Evolutionary conservation across 2,329 filamentous ascomycete species (phyloP).

Genomic region (Stachybotrys elegans): DNA sequence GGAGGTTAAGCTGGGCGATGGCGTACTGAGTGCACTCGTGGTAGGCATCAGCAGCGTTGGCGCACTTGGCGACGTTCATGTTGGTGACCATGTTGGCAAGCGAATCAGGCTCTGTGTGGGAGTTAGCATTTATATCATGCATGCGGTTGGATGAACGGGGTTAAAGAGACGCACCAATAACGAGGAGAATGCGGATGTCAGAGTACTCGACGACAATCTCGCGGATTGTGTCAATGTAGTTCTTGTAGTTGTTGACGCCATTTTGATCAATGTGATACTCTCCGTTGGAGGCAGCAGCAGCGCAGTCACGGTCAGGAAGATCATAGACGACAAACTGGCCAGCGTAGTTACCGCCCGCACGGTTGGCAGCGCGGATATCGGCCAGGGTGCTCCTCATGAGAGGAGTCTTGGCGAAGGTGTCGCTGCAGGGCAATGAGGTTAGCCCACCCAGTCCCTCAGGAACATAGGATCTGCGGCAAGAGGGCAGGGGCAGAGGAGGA

Average conservation of each 20-base stretch:
- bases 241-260: conserved; percentile 49
- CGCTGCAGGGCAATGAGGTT: conserved; percentile 26
- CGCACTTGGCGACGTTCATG: conserved; percentile 43
- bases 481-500: no score
- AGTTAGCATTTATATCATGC: not conserved
- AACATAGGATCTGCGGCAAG: fast-evolving
- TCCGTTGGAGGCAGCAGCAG: conserved; percentile 52
- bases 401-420: conserved; percentile 44
- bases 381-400: conserved; percentile 39
- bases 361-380: conserved; percentile 34
- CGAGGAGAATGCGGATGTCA: conserved; percentile 37
- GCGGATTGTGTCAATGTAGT: conserved; percentile 47
- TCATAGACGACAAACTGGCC: conserved; percentile 52
- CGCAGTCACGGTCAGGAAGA: conserved; percentile 54
- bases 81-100: conserved; percentile 57
- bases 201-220: conserved; percentile 35
- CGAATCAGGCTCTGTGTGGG: conserved; percentile 46
- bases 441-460: fast-evolving
- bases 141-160: not conserved
- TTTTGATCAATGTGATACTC: conserved; percentile 46
- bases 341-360: conserved; percentile 33
- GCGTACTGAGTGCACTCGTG: conserved; percentile 46
- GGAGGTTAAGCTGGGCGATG: conserved; percentile 44
- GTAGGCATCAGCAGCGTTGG: conserved; percentile 42
- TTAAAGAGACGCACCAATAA: conserved; percentile 30